Base-by-base conservation (phyloP, 2,329 filamentous ascomycete genomes). In the Fusarium sp. region DNA sequence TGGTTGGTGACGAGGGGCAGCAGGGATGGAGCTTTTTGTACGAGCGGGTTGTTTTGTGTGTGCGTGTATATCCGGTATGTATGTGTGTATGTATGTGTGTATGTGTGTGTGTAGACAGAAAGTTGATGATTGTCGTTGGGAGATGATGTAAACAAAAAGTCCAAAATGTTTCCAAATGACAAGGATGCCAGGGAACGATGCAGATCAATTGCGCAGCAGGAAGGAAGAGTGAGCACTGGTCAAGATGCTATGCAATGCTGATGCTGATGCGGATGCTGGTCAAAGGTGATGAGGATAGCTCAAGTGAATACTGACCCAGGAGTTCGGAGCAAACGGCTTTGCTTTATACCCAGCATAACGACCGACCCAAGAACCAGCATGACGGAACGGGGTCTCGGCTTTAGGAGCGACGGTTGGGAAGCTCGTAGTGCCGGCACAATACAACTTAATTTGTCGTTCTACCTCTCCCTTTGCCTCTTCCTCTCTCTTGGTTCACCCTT, bases 291-390 rank as follows among this genome's bases (percentile, higher is more conserved):
- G 64, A 65, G 43, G 48, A 52, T 58, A 65, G 62, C 61, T 24
- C 37, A 69, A 69, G 64, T 61, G 41, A 68, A 39, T 64, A 20
- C 41, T 65, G 68, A 69, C 68, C 74, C 76, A 78, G 68, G 66
- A 77, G 63, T 67, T 68, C 63, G 76, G 76, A 76, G 74, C 64
- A 72, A 76, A 77, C 76, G 76, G 73, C 76, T 78, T 76, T 76
- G 57, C 65, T 74, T 78, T 78, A 78, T 77, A 77, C 71, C 73
- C 67, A 75, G 64, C 56, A 68, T 54, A 60, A 27, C 66, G 71
- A 64, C 72, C 65, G 65, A 68, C 75, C 59, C 62, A 48, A 65
- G 63, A 74, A 67, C 69, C 72, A 74, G 69, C 64, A 54, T 69
- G 69, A 65, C 65, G 74, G 73, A 72, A 72, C 68, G 61, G 69